Conservation (phyloP, 2,329 filamentous ascomycete species). For the Colletotrichum musae region DNA sequence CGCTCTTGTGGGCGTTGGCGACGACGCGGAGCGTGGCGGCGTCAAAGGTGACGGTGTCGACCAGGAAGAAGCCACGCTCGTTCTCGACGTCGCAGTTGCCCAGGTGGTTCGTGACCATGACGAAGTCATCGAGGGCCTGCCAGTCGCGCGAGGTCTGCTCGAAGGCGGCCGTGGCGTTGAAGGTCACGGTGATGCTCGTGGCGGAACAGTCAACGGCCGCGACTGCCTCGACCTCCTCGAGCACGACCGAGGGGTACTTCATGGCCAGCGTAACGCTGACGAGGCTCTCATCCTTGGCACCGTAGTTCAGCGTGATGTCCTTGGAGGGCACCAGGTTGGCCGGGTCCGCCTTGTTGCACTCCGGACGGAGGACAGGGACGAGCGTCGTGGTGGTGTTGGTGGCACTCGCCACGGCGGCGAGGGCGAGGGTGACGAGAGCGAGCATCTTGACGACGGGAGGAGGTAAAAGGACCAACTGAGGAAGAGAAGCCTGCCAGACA, state of each 20-base stretch:
- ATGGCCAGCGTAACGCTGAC: slow-evolving; percentile 67
- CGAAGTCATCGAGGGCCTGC: slow-evolving; percentile 42
- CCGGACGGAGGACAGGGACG: slow-evolving; percentile 15
- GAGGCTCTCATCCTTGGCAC: slow-evolving; percentile 59
- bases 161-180: slow-evolving; percentile 42
- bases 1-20: slow-evolving; percentile 44
- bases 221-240: slow-evolving; percentile 59
- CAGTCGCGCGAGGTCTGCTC: slow-evolving; percentile 43
- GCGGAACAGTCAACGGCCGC: slow-evolving; percentile 70
- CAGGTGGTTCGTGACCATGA: slow-evolving; percentile 45
- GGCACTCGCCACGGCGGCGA: slow-evolving; percentile 28
- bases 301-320: slow-evolving; percentile 58
- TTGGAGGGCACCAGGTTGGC: slow-evolving; percentile 37
- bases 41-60: slow-evolving; percentile 40
- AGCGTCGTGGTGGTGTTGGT: slow-evolving; percentile 34
- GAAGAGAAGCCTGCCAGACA: slow-evolving; percentile 6
- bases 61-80: slow-evolving; percentile 45
- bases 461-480: background rate
- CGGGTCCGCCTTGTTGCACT: slow-evolving; percentile 29
- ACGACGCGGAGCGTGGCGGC: slow-evolving; percentile 41
- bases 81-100: slow-evolving; percentile 43
- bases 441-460: slow-evolving; percentile 27
- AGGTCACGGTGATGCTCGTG: slow-evolving; percentile 55
- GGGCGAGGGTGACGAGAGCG: slow-evolving; percentile 29
- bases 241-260: slow-evolving; percentile 47